Evolutionary conservation across 1,284 basidiomycete species (phyloP).

Genomic region (Tausonia pullulans): DNA sequence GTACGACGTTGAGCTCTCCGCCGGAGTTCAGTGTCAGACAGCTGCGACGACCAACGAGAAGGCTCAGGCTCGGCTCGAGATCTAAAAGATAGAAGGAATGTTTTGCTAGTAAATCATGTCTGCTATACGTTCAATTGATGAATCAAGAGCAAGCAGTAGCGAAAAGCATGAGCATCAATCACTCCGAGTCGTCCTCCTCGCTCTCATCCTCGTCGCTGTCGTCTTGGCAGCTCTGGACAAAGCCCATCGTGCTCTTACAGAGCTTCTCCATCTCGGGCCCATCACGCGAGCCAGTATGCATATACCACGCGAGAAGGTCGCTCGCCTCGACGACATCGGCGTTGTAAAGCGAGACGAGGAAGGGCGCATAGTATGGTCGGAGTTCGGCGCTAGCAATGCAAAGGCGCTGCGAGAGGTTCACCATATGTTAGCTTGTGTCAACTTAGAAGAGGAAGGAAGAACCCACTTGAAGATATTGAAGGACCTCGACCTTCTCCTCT

Average conservation of each 20-base stretch:
- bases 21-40: too few species aligned
- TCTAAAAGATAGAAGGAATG: too few species aligned
- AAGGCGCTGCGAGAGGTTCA: background rate
- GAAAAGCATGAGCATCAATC: too few species aligned
- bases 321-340: conserved; percentile 33
- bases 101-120: too few species aligned
- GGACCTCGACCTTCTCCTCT: conserved; percentile 11
- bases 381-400: background rate
- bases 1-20: too few species aligned
- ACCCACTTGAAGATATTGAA: conserved; percentile 14
- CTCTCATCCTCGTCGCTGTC: conserved; percentile 18
- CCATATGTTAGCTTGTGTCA: too few species aligned
- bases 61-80: too few species aligned
- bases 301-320: conserved; percentile 34
- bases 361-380: conserved; percentile 21
- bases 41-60: too few species aligned
- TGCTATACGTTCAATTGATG: too few species aligned
- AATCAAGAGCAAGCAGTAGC: too few species aligned
- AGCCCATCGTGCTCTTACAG: conserved; percentile 1
- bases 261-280: conserved; percentile 26
- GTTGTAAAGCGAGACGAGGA: conserved; percentile 34
- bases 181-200: background rate
- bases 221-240: conserved; percentile 18
- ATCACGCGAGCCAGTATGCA: conserved; percentile 26
- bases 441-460: background rate